Base-by-base conservation (phyloP, 257 asterid species). In the Capsicum pubescens region DNA sequence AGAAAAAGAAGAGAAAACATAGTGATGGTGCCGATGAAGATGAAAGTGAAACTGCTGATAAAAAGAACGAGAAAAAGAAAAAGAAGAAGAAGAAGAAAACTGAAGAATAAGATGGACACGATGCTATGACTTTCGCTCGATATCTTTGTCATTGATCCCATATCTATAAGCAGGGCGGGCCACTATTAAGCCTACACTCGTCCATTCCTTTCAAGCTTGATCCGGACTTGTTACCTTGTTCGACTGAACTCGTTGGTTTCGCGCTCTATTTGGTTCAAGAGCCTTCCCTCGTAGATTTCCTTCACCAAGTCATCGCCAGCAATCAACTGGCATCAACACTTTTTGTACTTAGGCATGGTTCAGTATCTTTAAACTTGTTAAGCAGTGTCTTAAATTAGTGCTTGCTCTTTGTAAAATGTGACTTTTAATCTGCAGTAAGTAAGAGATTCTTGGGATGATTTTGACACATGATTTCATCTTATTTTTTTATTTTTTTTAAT, bases 1-100 rank as follows among this genome's bases (percentile, higher is more conserved):
- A 86, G 90, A 92, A 93, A 87, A 94, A 90, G 87, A 93, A 94
- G 94, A 91, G 93, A 83, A 94, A 91, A 76, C 95, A 88, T 7
- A 83, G 87, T 0, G 93, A 91, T 77, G 39, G 85, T 8, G 89
- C 85, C 6, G 89, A 72, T 15, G 92, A 66, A 21, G 92, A 86
- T 76, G 54, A 15, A 35, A 36, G 3, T 68, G 52, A 39, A 39
- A 15, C 54, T 39, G 4, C 77, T 69, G 32, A 39, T 69, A 69
- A 15, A 68, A 69, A 68, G 54, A 68, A 69, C 39, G 55, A 69
- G 13, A 15, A 36, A 10, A 69, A n/a, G n/a, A n/a, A n/a, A n/a
- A n/a, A n/a, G n/a, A n/a, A 68, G 52, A 39, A 36, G 0, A 68
- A 68, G 76, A 67, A 67, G 77, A 68, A 39, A 16, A 39, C 32